These are phyloP conservation scores for Rubus idaeus DNA, from an alignment of 306 rosid species.

Conservation along the genomic window DNA sequence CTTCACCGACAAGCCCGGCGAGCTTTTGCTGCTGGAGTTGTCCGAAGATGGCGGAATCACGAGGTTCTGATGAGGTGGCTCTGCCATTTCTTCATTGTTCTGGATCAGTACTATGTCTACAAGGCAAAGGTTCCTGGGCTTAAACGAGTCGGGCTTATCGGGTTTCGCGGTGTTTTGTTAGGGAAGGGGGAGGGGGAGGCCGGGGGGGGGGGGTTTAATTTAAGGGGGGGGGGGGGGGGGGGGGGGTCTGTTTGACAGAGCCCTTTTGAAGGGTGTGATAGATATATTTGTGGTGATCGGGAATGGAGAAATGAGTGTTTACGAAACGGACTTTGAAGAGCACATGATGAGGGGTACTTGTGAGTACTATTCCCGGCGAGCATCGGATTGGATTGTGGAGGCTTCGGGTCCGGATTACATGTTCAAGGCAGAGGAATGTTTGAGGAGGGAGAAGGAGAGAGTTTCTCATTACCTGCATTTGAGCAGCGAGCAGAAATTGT, in stretches of 20 bases:
- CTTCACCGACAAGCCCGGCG: constrained; percentile 48
- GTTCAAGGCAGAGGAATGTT: constrained; percentile 44
- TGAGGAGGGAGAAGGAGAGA: constrained; percentile 29
- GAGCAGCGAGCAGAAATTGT: constrained; percentile 26
- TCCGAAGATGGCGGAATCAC: constrained; percentile 47
- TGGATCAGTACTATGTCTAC: constrained; percentile 23
- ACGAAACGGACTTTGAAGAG: constrained; percentile 51
- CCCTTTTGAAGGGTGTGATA: constrained; percentile 46
- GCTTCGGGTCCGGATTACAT: constrained; percentile 67
- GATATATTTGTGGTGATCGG: constrained; percentile 59
- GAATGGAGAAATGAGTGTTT: constrained; percentile 41
- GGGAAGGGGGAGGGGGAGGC: too few relatives aligned
- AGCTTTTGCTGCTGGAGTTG: constrained; percentile 60
- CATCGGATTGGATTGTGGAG: constrained; percentile 50
- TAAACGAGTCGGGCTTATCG: constrained; percentile 23
- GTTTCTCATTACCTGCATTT: constrained; percentile 31
- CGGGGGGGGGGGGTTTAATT: too few relatives aligned
- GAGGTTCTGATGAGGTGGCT: constrained; percentile 32
- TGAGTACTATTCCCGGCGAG: constrained; percentile 50
- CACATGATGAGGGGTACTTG: constrained; percentile 52
- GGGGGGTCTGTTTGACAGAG: constrained; percentile 63
- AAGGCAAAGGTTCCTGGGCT: constrained; percentile 24
- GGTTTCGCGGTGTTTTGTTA: too few relatives aligned
- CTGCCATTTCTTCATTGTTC: constrained; percentile 23
- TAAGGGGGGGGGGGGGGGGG: too few relatives aligned